These are phyloP conservation scores for Gypsophila paniculata DNA, from an alignment of 179 eudicot species.

Conservation along the genomic window DNA sequence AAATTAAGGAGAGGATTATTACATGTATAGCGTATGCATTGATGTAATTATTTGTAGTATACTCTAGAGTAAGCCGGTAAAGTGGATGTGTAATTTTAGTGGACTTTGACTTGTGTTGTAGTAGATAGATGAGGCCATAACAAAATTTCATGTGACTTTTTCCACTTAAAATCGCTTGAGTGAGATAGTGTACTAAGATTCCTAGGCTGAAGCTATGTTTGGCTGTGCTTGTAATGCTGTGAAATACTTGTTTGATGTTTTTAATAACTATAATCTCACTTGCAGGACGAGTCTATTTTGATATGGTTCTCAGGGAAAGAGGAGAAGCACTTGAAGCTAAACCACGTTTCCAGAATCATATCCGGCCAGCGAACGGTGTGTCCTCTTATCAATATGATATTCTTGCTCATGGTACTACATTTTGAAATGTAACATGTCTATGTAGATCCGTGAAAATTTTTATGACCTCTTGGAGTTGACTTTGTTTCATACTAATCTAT, in stretches of 20 bases:
- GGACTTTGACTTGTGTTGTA: neutral
- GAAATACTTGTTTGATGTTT: neutral
- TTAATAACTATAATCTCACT: conserved; percentile 20
- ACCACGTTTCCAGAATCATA: conserved; percentile 85
- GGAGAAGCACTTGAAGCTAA: conserved; percentile 86
- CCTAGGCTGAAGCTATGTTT: conserved; percentile 1
- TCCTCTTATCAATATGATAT: conserved; percentile 5
- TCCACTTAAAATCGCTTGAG: neutral
- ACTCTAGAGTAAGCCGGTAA: no score
- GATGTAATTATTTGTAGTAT: no score
- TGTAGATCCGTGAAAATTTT: conserved; percentile 4
- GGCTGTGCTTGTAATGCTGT: conserved; percentile 4
- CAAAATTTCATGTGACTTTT: neutral
- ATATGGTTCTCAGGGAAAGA: conserved; percentile 96
- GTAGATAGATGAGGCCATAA: conserved; percentile 12
- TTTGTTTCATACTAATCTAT: neutral
- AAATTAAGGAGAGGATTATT: neutral
- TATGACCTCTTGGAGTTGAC: conserved; percentile 4
- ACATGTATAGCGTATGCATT: no score
- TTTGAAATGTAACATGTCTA: neutral
- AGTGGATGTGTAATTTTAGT: no score
- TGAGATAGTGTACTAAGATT: neutral
- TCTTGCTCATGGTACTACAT: neutral
- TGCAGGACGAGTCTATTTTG: conserved; percentile 88
- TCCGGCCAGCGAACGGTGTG: conserved; percentile 98